These are phyloP conservation scores for Citrus unshiu DNA, from an alignment of 345 rosid species.

Conservation along the genomic window DNA sequence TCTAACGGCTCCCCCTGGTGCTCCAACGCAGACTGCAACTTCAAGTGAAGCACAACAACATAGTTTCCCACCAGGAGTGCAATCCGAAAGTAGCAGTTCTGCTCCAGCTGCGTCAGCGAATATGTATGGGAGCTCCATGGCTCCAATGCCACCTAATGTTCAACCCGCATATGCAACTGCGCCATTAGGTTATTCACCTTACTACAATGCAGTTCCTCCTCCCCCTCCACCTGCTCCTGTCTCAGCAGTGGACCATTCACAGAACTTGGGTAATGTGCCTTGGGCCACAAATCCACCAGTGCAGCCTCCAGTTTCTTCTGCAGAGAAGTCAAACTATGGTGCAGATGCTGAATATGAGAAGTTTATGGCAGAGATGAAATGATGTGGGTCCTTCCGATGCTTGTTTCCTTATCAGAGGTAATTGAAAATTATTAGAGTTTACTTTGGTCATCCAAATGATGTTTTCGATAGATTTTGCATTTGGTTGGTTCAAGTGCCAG, in stretches of 20 bases:
- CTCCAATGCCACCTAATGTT: conserved; percentile 41
- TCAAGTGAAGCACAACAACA: conserved; percentile 73
- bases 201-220: conserved; percentile 75
- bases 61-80: conserved; percentile 89
- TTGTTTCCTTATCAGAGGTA: conserved; percentile 47
- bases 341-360: conserved; percentile 90
- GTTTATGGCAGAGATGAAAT: conserved; percentile 98
- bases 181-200: conserved; percentile 62
- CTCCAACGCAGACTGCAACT: conserved; percentile 40
- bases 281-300: conserved; percentile 69
- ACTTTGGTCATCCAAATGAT: not conserved
- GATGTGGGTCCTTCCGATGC: conserved; percentile 21
- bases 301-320: conserved; percentile 45
- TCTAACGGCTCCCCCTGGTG: conserved; percentile 64
- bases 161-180: conserved; percentile 57
- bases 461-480: not conserved
- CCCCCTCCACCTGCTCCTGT: conserved; percentile 49
- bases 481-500: not conserved
- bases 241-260: conserved; percentile 51
- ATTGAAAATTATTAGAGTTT: not conserved
- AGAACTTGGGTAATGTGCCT: conserved; percentile 59
- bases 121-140: conserved; percentile 43
- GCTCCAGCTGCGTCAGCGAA: conserved; percentile 49
- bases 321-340: conserved; percentile 56
- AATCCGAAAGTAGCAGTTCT: conserved; percentile 56